Evolutionary conservation across 2,329 filamentous ascomycete species (phyloP).

Genomic region (Myrmaecium sp.): DNA sequence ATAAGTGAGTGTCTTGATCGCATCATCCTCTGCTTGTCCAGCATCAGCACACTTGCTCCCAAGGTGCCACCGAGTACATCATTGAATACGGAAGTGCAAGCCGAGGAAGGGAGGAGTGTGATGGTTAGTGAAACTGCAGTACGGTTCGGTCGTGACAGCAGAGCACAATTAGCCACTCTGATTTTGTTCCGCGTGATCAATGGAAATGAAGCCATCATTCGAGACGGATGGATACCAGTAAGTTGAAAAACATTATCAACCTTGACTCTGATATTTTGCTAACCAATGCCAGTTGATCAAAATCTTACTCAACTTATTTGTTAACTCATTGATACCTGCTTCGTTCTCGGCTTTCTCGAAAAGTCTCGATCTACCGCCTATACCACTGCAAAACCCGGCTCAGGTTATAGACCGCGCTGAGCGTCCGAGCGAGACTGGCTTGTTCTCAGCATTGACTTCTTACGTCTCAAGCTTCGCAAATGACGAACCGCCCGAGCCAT

Average conservation of each 20-base stretch:
- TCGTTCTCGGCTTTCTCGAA: constrained; percentile 52
- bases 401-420: constrained; percentile 82
- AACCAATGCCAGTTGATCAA: constrained; percentile 51
- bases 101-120: constrained; percentile 74
- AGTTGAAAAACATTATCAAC: constrained; percentile 20
- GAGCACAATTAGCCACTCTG: constrained; percentile 81
- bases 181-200: constrained; percentile 89
- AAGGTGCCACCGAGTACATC: constrained; percentile 62
- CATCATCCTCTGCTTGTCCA: constrained; percentile 76
- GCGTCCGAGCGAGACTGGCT: constrained; percentile 60
- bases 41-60: constrained; percentile 75
- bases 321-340: constrained; percentile 80
- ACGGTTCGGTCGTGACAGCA: constrained; percentile 83
- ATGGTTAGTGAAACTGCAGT: constrained; percentile 99
- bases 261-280: constrained; percentile 11
- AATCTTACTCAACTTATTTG: constrained; percentile 89
- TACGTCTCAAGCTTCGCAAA: constrained; percentile 98
- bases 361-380: constrained; percentile 55
- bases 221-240: constrained; percentile 63
- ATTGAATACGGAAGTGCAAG: constrained; percentile 91
- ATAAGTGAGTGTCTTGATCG: constrained; percentile 80
- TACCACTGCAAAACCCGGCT: constrained; percentile 78
- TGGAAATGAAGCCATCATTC: constrained; percentile 63
- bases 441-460: constrained; percentile 87
- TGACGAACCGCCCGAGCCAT: constrained; percentile 92